Conservation (phyloP, 495 filamentous ascomycete species). For the Aspergillus biplanus region DNA sequence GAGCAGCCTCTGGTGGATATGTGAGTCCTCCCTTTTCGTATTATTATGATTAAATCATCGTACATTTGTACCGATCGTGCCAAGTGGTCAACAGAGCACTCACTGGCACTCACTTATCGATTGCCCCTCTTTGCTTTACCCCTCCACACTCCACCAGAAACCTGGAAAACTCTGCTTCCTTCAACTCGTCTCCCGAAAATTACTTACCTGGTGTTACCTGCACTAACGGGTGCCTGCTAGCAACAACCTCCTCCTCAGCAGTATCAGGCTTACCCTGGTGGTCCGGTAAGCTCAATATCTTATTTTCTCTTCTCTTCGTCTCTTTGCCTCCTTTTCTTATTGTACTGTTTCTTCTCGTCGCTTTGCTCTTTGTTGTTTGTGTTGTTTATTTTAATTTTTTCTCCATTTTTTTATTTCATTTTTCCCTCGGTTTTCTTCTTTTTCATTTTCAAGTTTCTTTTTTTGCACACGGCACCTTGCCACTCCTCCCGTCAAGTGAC, state of each 20-base stretch:
- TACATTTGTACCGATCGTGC: too few relatives aligned
- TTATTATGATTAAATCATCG: too few relatives aligned
- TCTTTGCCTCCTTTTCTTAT: slow-evolving; percentile 23
- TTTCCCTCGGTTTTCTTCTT: slow-evolving; percentile 20
- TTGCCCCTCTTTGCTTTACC: slow-evolving; percentile 14
- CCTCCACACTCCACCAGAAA: not conserved
- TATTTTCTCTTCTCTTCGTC: slow-evolving; percentile 13
- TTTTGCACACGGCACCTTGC: slow-evolving; percentile 18
- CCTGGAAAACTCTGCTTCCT: not conserved
- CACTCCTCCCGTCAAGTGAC: not conserved
- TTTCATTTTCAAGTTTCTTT: slow-evolving; percentile 12
- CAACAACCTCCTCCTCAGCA: slow-evolving; percentile 24
- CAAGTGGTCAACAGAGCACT: too few relatives aligned
- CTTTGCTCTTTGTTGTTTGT: slow-evolving; percentile 17
- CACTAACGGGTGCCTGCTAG: slow-evolving; percentile 15
- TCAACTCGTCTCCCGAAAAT: not conserved
- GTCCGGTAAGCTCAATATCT: slow-evolving; percentile 41
- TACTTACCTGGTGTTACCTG: not conserved
- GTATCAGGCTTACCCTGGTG: slow-evolving; percentile 50
- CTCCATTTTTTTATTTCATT: slow-evolving; percentile 15
- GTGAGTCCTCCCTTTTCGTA: slow-evolving; percentile 34
- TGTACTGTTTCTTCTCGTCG: slow-evolving; percentile 18
- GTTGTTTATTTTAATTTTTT: slow-evolving; percentile 23
- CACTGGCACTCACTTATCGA: not conserved
- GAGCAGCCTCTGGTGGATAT: slow-evolving; percentile 35